Conservation (phyloP, 768 basidiomycete species). For the Leccinum broughii region DNA sequence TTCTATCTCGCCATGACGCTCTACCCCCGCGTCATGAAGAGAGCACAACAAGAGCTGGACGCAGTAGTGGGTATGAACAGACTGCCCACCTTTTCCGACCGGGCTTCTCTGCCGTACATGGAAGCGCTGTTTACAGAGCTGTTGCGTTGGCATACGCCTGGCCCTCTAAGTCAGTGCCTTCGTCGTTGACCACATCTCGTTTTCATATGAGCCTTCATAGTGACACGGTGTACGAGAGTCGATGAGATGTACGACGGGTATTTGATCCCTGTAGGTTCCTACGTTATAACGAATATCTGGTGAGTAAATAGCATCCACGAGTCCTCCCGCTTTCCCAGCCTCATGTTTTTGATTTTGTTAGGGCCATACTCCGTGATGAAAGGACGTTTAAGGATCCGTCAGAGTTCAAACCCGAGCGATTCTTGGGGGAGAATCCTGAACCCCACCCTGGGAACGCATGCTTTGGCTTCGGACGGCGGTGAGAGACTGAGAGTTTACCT, state of each 20-base stretch:
- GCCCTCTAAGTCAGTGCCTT: too few species aligned
- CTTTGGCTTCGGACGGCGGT: conserved; percentile 27
- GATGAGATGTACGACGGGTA: too few species aligned
- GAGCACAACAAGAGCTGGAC: conserved; percentile 30
- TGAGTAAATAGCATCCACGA: not conserved
- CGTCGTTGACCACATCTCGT: too few species aligned
- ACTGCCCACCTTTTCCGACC: conserved; percentile 28
- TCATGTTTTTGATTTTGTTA: not conserved
- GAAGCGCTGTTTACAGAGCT: conserved; percentile 17
- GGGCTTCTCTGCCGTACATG: conserved; percentile 29
- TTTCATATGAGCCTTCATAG: too few species aligned
- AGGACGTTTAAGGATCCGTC: conserved; percentile 16
- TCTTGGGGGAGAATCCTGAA: conserved; percentile 21
- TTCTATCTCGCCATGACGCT: conserved; percentile 32
- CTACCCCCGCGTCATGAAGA: conserved; percentile 28
- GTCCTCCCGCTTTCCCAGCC: not conserved
- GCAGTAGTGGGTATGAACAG: conserved; percentile 22
- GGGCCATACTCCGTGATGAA: conserved; percentile 24
- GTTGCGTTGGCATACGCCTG: too few species aligned
- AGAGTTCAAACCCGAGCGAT: conserved; percentile 27
- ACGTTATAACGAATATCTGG: conserved; percentile 8
- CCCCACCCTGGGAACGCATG: conserved; percentile 13
- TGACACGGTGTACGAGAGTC: too few species aligned
- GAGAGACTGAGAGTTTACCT: not conserved
- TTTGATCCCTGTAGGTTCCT: too few species aligned